A percentile compares a stretch with the other conserved stretches of the same genome.
phyloP scores from a whole-genome alignment of 164 flowering plant genomes.

The Echeveria elegans region DNA sequence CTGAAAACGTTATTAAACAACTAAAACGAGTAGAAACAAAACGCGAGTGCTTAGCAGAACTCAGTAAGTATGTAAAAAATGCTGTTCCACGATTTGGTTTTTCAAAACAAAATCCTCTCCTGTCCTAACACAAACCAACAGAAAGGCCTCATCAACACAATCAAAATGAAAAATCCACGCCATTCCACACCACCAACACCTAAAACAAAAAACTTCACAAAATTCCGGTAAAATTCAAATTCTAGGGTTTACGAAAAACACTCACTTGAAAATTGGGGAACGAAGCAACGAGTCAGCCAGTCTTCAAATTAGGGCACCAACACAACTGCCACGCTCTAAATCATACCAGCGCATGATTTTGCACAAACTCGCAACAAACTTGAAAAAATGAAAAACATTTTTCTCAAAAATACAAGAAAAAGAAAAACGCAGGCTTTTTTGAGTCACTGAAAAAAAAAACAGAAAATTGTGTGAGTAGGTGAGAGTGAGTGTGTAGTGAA shows the following conservation, averaged over 20 bases:
- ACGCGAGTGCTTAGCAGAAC: no score
- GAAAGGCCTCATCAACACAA: neutral
- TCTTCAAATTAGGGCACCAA: neutral
- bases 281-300: neutral
- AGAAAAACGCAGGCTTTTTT: neutral
- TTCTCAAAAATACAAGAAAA: neutral
- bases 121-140: neutral
- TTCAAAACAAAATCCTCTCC: neutral
- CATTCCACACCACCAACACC: no score
- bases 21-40: neutral
- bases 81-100: no score
- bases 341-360: neutral
- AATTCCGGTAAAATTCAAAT: neutral
- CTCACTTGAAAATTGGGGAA: neutral
- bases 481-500: neutral
- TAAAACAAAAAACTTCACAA: neutral
- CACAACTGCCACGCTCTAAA: neutral
- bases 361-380: neutral
- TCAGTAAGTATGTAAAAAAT: no score
- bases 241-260: slow-evolving; percentile 4
- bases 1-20: no score
- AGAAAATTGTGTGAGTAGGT: neutral
- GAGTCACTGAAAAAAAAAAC: neutral
- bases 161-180: neutral
- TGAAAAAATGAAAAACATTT: neutral